Base-by-base conservation (phyloP, 306 rosid genomes). In the Benincasa hispida region DNA sequence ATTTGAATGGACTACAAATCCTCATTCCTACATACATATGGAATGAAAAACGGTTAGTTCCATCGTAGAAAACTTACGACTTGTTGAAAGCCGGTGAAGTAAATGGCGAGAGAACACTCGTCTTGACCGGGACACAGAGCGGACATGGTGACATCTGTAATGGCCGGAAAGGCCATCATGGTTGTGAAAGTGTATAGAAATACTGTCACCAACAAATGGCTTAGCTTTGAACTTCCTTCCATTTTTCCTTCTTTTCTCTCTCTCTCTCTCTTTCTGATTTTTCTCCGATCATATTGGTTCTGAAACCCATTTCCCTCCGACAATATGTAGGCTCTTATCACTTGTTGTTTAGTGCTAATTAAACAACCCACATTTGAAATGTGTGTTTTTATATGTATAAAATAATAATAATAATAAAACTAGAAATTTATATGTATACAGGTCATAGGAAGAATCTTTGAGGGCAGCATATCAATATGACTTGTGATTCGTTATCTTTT, bases 81-180 rank as follows among this genome's bases (percentile, higher is more conserved):
- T 74, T 85, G 91, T 39, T 84, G 88, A 54, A 79, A 75, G 10
- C 91, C 91, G 18, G 89, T 79, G 79, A 87, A 83, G 77, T 87
- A 85, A 56, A 87, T 87, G 30, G 89, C 91, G 11, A 87, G 9
- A 0, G 89, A 85, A 75, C 91, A 85, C 65, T 83, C 82, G 22
- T 87, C 84, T 83, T 34, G 37, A 30, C 86, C 91, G 18, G 91
- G 91, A 76, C 89, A 87, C 2, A 87, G 79, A 4, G 91, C 87
- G 8, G 81, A 65, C 87, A 87, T 78, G 9, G 86, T 85, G 18
- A 87, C 86, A 34, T 87, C 91, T 3, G 88, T 79, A 47, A 87
- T 85, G 57, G 86, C 83, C 6, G 89, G 91, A 32, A 78, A 32
- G 77, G 82, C 86, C 86, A 80, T 87, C 50, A 53, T 81, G 6